Evolutionary conservation across 2,329 filamentous ascomycete genomes (phyloP), one percentile per base, ranked within the genome.

Genomic region (Cryphonectria naterciae): DNA sequence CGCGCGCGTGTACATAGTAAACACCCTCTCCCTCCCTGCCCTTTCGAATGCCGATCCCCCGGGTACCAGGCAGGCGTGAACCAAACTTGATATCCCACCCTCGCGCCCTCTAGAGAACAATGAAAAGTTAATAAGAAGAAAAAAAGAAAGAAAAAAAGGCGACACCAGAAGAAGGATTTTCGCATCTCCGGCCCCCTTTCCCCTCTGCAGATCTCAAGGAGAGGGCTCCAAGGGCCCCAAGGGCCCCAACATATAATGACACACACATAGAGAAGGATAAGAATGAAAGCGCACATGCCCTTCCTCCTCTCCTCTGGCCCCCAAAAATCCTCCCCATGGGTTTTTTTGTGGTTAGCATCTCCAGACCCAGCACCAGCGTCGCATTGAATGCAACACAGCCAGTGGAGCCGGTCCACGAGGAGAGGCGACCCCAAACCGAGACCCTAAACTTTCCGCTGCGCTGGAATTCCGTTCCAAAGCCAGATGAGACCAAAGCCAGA

Each of bases 391-490:
- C 58, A 32, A 39, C 32, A n/a, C 56, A 17, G 25, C 35, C 7
- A 11, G 58, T 37, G 58, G 35, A 8, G 17, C 58, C 56, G 7
- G 22, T n/a, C 35, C 32, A n/a, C 35, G 28, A 61, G 35, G 58
- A 32, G 25, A 61, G 35, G 58, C 35, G 58, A 61, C 58, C 58
- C 58, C 35, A n/a, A 39, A n/a, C 58, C 35, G 35, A 39, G 58
- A 61, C 35, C 35, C 19, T 22, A 49, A n/a, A 37, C 32, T 19
- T 61, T 22, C 58, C 58, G 19, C 35, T 1, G 32, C 17, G 54
- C 58, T 61, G 58, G 58, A 39, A 19, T 35, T 39, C 58, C 58
- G 25, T 32, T 13, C 25, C 11, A 32, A 28, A 25, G 28, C 54
- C 54, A 56, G 25, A 15, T 56, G n/a, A 39, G 37, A 56, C 25